Evolutionary conservation across 495 filamentous ascomycete species (phyloP).

Genomic region (Talaromyces trachyspermus): DNA sequence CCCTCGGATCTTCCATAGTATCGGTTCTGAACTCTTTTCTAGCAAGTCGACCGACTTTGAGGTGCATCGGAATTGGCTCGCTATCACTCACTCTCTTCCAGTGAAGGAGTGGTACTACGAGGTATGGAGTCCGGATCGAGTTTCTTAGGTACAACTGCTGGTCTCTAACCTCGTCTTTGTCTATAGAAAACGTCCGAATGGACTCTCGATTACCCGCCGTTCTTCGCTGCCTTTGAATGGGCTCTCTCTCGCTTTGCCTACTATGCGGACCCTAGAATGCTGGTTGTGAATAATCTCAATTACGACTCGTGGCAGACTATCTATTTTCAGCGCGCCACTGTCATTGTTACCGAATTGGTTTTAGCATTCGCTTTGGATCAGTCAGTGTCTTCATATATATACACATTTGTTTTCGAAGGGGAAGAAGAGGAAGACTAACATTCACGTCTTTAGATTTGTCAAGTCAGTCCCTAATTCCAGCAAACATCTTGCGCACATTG

Average conservation of each 20-base stretch:
- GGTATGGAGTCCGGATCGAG: constrained; percentile 28
- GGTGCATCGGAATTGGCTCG: constrained; percentile 96
- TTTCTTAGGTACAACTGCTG: not conserved
- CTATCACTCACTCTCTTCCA: constrained; percentile 83
- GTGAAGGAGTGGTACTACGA: constrained; percentile 92
- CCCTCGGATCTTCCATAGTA: not conserved
- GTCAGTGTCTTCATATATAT: constrained; percentile 38
- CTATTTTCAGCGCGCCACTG: constrained; percentile 84
- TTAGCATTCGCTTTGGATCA: constrained; percentile 76
- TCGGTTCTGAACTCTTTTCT: constrained; percentile 6
- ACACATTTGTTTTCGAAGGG: no score
- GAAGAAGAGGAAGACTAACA: not conserved
- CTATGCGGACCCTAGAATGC: constrained; percentile 71
- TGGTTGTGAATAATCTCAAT: constrained; percentile 68
- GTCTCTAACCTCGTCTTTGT: not conserved
- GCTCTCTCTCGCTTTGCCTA: constrained; percentile 72
- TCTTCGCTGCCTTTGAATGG: constrained; percentile 98
- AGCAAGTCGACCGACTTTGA: constrained; percentile 99
- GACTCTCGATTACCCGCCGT: constrained; percentile 97
- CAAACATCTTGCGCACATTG: constrained; percentile 76
- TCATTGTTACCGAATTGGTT: constrained; percentile 80
- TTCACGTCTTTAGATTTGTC: constrained; percentile 49
- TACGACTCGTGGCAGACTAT: constrained; percentile 89
- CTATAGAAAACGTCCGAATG: constrained; percentile 85
- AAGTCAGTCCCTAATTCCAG: constrained; percentile 53